Evolutionary conservation across 2,329 filamentous ascomycete genomes (phyloP), one percentile per base, ranked within the genome.

Genomic region (Colletotrichum orchidophilum): DNA sequence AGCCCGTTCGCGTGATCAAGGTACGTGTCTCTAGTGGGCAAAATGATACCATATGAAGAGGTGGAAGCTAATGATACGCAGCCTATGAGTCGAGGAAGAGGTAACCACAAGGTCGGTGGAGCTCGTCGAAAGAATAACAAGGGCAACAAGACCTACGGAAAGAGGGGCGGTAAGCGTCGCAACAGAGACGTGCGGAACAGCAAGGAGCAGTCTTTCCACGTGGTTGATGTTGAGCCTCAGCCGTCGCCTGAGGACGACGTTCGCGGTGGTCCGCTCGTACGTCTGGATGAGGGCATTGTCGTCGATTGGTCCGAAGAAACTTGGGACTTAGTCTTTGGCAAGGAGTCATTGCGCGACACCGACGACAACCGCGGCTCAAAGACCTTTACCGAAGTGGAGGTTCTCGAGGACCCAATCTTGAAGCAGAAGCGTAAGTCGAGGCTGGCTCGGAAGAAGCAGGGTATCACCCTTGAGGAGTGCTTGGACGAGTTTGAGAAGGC

Each of bases 401-500:
- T 83, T 31, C 80, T 89, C 42, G 85, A 89, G 69, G 89, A 94
- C 78, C 83, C 90, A 1, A 91, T 91, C 33, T 86, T 98, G 7
- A 85, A 89, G 75, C 86, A 88, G 66, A 87, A 86, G 64, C 92
- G 95, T 46, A 85, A 86, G 59, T 85, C 84, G 70, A 92, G 94
- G 8, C 88, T 92, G 80, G 87, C 78, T 31, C 82, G 83, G 15
- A 78, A 80, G 12, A 81, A 80, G 24, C 77, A 91, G 64, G 96
- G 96, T 31, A 92, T 98, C 74, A 92, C 91, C 0, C 87, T 99
- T 5, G 93, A 96, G 26, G 95, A 98, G 76, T 99, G 96, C 78
- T 88, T 99, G 65, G 93, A 95, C 70, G 96, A 98, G 81, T 98
- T 97, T 75, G 94, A 96, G 78, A 96, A 96, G 79, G 93, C 95